Evolutionary conservation across 2,329 filamentous ascomycete species (phyloP), one percentile per base, ranked within the genome.

Genomic region (Colletotrichum eleusines): DNA sequence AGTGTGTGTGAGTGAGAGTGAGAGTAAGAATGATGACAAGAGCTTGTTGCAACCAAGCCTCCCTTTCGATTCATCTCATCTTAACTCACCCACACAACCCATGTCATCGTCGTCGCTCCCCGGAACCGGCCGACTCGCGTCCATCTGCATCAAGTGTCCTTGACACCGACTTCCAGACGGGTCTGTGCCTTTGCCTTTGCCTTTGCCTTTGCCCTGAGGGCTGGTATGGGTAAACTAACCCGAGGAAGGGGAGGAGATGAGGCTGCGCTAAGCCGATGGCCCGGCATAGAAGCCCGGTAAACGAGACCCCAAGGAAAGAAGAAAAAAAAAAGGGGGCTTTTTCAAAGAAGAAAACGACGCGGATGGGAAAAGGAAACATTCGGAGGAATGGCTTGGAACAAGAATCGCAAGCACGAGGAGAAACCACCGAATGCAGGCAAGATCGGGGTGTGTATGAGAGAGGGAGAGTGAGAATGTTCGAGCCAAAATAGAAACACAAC

Each of bases 231-330:
- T n/a, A n/a, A n/a, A n/a, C n/a, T n/a, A n/a, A n/a, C n/a, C n/a
- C n/a, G n/a, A n/a, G n/a, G n/a, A n/a, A n/a, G n/a, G n/a, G n/a
- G 28, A 60, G 16, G 18, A 42, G 40, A 11, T 20, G 40, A 42
- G 40, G 51, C 42, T 28, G 53, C n/a, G 38, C 66, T 60, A 65
- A 51, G 38, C 23, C 46, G 55, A 55, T 12, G 38, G 26, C 31
- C 28, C 67, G 67, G 67, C 63, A 63, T 28, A 51, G 65, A 65
- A 16, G 7, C 40, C 55, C 55, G 54, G 54, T 26, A 64, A 48
- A 28, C 42, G 55, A 66, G 58, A 59, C 18, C 46, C 7, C 54
- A 35, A 28, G 38, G 5, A 23, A 31, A 55, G 26, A 38, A 54
- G 9, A 42, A 58, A 50, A 6, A 14, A 48, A 18, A 35, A 26